phyloP scores from a whole-genome alignment of 139 green algal genomes.

The Chlorella sorokiniana region DNA sequence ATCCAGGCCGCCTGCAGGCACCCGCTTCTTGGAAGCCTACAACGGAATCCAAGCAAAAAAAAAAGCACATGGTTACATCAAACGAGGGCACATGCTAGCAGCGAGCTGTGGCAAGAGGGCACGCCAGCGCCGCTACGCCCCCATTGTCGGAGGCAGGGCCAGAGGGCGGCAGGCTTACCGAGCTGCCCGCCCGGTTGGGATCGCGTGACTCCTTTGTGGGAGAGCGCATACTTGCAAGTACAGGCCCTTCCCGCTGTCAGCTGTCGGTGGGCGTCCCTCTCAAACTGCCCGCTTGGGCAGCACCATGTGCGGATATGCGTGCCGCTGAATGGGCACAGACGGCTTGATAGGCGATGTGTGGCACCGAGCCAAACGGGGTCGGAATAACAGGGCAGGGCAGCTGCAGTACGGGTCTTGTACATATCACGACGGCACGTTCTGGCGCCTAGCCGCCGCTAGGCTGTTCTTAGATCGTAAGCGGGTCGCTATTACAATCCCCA shows the following conservation, averaged over 20 bases:
- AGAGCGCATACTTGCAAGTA: slow-evolving; percentile 6
- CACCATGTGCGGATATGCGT: not conserved
- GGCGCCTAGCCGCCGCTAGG: no score
- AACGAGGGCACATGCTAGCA: not conserved
- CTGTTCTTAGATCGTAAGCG: no score
- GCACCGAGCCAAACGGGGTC: no score
- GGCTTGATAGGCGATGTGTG: no score
- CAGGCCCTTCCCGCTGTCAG: not conserved
- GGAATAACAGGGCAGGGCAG: no score
- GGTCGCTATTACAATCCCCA: no score
- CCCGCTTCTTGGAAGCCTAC: slow-evolving; percentile 29
- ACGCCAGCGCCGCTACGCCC: not conserved
- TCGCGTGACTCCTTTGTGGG: slow-evolving; percentile 29
- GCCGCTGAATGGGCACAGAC: no score
- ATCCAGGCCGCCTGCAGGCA: not conserved
- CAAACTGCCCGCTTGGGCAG: not conserved
- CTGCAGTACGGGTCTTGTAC: no score
- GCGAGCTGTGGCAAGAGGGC: not conserved
- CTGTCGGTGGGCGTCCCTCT: not conserved
- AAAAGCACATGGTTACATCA: not conserved
- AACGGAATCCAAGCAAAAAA: not conserved
- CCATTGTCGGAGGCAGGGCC: not conserved
- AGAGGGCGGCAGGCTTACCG: slow-evolving; percentile 22
- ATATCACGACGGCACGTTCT: no score
- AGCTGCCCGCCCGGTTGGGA: slow-evolving; percentile 10